Base-by-base conservation (phyloP, 208 protist genomes). In the Angomonas ambiguus region DNA sequence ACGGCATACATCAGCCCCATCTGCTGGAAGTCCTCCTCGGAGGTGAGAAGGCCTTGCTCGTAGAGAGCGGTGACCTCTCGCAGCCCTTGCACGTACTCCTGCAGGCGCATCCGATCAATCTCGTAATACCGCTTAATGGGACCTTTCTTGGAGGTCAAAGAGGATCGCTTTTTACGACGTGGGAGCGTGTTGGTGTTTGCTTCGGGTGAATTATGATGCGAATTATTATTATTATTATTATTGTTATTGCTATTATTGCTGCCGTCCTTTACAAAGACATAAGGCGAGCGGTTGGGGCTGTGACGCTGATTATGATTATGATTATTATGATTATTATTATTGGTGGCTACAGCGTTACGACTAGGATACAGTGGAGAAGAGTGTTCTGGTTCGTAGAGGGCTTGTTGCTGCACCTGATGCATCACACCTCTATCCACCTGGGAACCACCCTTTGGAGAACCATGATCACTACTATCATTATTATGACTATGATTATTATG, bases 211-310 rank as follows among this genome's bases (percentile, higher is more conserved):
- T 45, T 45, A 45, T 8, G 38, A 45, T 45, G 8, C 38, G 16
- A n/a, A 56, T 18, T 56, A 56, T 56, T 56, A 56, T 56, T 56
- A 20, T 56, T 20, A 20, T 5, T 56, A 56, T 5, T 20, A 56
- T 56, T 56, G 24, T 5, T 56, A 27, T 56, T 5, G 49, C 18
- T 48, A 18, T 48, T 48, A 18, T 48, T 48, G 41, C 41, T 48
- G 18, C 41, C 41, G 41, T 18, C 41, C 18, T 18, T 18, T 48
- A 11, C 41, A 48, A 18, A 48, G 11, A 18, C n/a, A n/a, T n/a
- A n/a, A n/a, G n/a, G n/a, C n/a, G n/a, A n/a, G n/a, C n/a, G n/a
- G n/a, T n/a, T n/a, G n/a, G n/a, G n/a, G n/a, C n/a, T n/a, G n/a
- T n/a, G n/a, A n/a, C n/a, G n/a, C n/a, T n/a, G n/a, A n/a, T 20